Evolutionary conservation across 2,329 filamentous ascomycete genomes (phyloP).

Genomic region (Colletotrichum sp.): DNA sequence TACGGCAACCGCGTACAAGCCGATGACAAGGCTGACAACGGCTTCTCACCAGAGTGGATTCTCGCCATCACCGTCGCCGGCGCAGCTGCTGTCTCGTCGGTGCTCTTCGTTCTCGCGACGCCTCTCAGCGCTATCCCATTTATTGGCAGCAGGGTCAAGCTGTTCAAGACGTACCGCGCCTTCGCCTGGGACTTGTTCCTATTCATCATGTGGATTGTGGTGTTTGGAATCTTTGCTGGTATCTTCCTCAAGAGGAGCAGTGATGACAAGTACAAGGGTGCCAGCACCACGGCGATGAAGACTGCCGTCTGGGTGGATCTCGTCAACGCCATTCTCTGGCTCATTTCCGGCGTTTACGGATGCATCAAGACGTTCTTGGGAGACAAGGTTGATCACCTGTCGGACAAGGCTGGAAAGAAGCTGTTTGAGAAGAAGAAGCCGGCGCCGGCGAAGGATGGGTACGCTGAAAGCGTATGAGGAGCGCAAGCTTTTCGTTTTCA

Average conservation of each 20-base stretch:
- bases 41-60: slow-evolving; percentile 62
- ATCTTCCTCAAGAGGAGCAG: slow-evolving; percentile 69
- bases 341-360: slow-evolving; percentile 50
- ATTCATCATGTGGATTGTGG: slow-evolving; percentile 62
- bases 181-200: slow-evolving; percentile 50
- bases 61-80: slow-evolving; percentile 67
- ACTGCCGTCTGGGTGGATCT: slow-evolving; percentile 76
- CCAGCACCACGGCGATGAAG: slow-evolving; percentile 62
- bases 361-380: slow-evolving; percentile 44
- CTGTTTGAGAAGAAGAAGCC: slow-evolving; percentile 38
- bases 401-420: slow-evolving; percentile 42
- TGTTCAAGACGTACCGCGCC: slow-evolving; percentile 45
- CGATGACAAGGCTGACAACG: slow-evolving; percentile 38
- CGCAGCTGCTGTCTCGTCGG: slow-evolving; percentile 56
- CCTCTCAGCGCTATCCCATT: slow-evolving; percentile 38
- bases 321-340: slow-evolving; percentile 71
- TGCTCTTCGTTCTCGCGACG: slow-evolving; percentile 44
- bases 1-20: slow-evolving; percentile 67
- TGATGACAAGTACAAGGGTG: slow-evolving; percentile 52
- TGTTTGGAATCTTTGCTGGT: slow-evolving; percentile 75
- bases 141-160: slow-evolving; percentile 35
- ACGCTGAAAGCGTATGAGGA: slow-evolving; percentile 33
- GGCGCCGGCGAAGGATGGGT: slow-evolving; percentile 22
- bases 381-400: slow-evolving; percentile 41
- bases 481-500: neutral